phyloP scores from a whole-genome alignment of 345 rosid genomes.

The Arabis hirsuta region DNA sequence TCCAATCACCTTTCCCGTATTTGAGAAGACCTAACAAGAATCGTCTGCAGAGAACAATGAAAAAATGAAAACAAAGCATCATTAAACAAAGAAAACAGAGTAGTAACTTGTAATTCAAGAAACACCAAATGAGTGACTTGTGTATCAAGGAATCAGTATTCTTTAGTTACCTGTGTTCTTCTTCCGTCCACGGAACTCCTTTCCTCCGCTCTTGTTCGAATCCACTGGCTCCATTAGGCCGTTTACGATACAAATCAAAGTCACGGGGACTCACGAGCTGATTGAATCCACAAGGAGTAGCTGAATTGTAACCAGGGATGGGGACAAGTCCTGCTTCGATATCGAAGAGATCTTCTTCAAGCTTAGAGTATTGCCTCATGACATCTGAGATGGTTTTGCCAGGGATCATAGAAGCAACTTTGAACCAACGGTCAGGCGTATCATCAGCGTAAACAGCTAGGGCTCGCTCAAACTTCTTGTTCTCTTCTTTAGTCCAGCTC shows the following conservation, averaged over 20 bases:
- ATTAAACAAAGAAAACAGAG: slow-evolving; percentile 16
- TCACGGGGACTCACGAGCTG: slow-evolving; percentile 49
- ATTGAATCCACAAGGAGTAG: slow-evolving; percentile 73
- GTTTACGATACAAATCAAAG: slow-evolving; percentile 39
- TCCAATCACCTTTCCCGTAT: slow-evolving; percentile 98
- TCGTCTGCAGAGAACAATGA: slow-evolving; percentile 52
- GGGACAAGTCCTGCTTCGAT: slow-evolving; percentile 96
- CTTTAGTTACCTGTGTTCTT: slow-evolving; percentile 80
- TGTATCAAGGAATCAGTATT: background rate
- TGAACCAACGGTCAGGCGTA: slow-evolving; percentile 89
- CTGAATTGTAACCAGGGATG: slow-evolving; percentile 67
- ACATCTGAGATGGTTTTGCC: slow-evolving; percentile 93
- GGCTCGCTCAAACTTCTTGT: slow-evolving; percentile 89
- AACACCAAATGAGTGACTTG: slow-evolving; percentile 10
- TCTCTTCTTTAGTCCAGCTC: slow-evolving; percentile 92
- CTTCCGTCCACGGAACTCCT: slow-evolving; percentile 99
- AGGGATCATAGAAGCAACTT: slow-evolving; percentile 87
- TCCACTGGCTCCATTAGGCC: slow-evolving; percentile 35
- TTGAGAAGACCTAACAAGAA: slow-evolving; percentile 88
- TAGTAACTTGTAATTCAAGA: slow-evolving; percentile 12
- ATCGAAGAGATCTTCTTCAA: slow-evolving; percentile 92
- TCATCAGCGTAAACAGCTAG: slow-evolving; percentile 78
- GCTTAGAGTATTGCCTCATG: slow-evolving; percentile 80
- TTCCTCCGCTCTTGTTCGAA: slow-evolving; percentile 87
- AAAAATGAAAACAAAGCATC: slow-evolving; percentile 2